Evolutionary conservation across 257 asterid species (phyloP), one percentile per base, ranked within the genome.

Genomic region (Lavandula angustifolia): DNA sequence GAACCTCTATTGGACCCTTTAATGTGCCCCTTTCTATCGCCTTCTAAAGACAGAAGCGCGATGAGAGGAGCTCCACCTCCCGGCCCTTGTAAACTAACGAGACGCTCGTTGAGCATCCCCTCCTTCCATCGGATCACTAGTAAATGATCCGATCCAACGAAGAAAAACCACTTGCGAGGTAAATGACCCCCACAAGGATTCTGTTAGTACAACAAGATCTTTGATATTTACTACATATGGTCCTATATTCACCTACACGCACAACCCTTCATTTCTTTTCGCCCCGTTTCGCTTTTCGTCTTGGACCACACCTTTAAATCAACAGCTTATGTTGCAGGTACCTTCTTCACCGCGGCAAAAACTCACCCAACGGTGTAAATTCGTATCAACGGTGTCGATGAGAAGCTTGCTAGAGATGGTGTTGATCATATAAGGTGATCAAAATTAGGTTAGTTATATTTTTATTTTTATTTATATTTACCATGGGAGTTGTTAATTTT

Each of bases 81-180:
- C 5, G 71, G 76, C 33, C 69, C 18, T 14, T 14, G 65, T 16
- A 79, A 73, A 60, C 44, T 65, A 44, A 80, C 75, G 66, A 86
- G 67, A 78, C 87, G 94, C 7, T 81, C 94, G 27, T 75, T 67
- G 51, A 85, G 90, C 74, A 85, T 79, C 43, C 87, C 89, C 31
- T 66, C 83, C 27, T 47, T 78, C 13, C 71, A 80, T 54, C 34
- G 86, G 77, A 14, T 62, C 81, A 1, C 43, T 69, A 9, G 12
- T 76, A 9, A 52, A 54, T 41, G 75, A 54, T 66, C 70, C 77
- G 16, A 43, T 52, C 66, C 77, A 46, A 57, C 74, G 70, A 73
- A 13, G 76, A 22, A 22, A 22, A 64, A 65, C 72, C 63, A 29
- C 32, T 34, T 50, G 54, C 34, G 18, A 66, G 76, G 73, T 77